These are phyloP conservation scores for Lindgomyces ingoldianus DNA, from an alignment of 495 filamentous ascomycete genomes.

Conservation along the genomic window DNA sequence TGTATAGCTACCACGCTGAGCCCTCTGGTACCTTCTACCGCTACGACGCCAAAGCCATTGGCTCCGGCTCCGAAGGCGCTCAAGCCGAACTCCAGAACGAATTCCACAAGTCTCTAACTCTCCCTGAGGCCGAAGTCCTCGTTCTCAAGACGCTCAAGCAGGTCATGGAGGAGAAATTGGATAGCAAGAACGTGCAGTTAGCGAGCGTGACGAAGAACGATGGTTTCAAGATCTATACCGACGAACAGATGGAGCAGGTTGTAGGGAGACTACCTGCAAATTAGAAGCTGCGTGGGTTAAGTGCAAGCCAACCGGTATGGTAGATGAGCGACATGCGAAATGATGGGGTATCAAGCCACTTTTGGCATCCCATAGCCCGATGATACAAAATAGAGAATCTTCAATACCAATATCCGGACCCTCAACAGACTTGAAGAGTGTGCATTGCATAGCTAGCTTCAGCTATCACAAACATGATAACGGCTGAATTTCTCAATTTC, in stretches of 20 bases:
- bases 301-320: not conserved
- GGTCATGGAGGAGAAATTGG: conserved; percentile 99
- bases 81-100: conserved; percentile 98
- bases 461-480: not conserved
- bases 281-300: conserved; percentile 31
- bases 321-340: not conserved
- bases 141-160: conserved; percentile 98
- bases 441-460: conserved; percentile 2
- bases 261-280: conserved; percentile 68
- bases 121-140: conserved; percentile 88
- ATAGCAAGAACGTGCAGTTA: conserved; percentile 96
- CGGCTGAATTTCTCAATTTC: not conserved
- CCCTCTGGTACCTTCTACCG: conserved; percentile 97
- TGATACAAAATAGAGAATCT: conserved; percentile 1
- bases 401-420: not conserved
- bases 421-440: too few species aligned
- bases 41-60: conserved; percentile 98
- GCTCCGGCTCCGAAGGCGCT: conserved; percentile 91
- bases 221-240: conserved; percentile 95
- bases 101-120: conserved; percentile 95
- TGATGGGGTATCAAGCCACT: not conserved
- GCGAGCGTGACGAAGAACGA: conserved; percentile 97
- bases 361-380: not conserved
- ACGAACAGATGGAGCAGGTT: conserved; percentile 91
- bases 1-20: conserved; percentile 84